Base-by-base conservation (phyloP, 176 grass and related monocot genomes). In the Musa acuminata region DNA sequence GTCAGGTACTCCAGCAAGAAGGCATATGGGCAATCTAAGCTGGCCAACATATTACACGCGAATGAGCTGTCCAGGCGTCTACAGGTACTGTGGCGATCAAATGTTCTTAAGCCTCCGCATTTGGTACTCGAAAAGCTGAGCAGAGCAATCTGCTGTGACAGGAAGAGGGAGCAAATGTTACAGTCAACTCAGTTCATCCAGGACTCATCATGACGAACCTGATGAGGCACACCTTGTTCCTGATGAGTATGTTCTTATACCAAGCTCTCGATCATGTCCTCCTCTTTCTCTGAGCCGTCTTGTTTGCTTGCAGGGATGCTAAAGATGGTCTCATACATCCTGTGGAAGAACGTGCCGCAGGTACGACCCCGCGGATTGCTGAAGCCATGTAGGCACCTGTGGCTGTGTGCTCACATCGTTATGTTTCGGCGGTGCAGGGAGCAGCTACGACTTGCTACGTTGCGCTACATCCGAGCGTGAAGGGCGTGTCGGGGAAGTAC, bases 141-240 rank as follows among this genome's bases (percentile, higher is more conserved):
- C 35, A 6, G 35, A 43, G 35, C 21, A 52, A 73, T 43, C 35
- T 6, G 35, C 35, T 43, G 35, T 85, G 85, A 89, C 86, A 96
- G 92, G 82, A 85, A 77, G 87, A 85, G 82, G 92, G 92, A 79
- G 82, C 84, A 53, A 96, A 96, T 77, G 80, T 96, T 71, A 92
- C 84, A 72, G 72, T 85, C 43, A 96, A 96, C 25, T 85, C 86
- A 29, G 84, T 96, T 58, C 92, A 96, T 87, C 92, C 92, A 62
- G 92, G 92, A 85, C 57, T 96, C 72, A 96, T 96, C 84, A 89
- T 92, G 92, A 96, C 92, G 14, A 89, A 91, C 84, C 85, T 96
- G 82, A 87, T 89, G 89, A 89, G 89, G 76, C 92, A 96, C 69
- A 89, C 92, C 22, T 84, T 82, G 53, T 51, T 85, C 82, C 74